Percentiles rank a stretch among this genome's conserved stretches.
Evolutionary conservation across 2,329 filamentous ascomycete species (phyloP).

Genomic region (Alternaria triticimaculans): DNA sequence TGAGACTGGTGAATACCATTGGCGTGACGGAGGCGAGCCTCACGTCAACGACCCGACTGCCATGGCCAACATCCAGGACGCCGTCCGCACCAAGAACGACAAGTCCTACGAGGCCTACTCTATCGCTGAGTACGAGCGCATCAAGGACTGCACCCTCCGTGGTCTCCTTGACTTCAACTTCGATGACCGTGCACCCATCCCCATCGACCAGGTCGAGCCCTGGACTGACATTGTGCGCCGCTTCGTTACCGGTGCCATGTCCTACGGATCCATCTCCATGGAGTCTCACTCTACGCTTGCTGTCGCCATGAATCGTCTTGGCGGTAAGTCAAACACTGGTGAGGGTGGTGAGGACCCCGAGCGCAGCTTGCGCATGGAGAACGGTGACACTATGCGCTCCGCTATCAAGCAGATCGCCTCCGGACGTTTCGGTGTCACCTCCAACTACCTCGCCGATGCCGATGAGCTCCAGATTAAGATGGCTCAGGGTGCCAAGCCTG

Average conservation of each 20-base stretch:
- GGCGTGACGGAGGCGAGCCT: slow-evolving; percentile 93
- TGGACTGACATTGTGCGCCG: slow-evolving; percentile 98
- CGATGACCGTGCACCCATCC: slow-evolving; percentile 81
- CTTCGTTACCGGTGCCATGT: slow-evolving; percentile 98
- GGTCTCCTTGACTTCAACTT: slow-evolving; percentile 97
- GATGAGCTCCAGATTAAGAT: slow-evolving; percentile 99
- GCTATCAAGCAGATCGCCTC: slow-evolving; percentile 98
- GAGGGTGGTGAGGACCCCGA: slow-evolving; percentile 97
- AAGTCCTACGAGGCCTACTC: slow-evolving; percentile 99
- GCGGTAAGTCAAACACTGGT: slow-evolving; percentile 96
- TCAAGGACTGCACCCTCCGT: slow-evolving; percentile 94
- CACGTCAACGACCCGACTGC: slow-evolving; percentile 94
- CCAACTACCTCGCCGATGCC: slow-evolving; percentile 90
- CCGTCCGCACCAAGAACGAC: slow-evolving; percentile 95
- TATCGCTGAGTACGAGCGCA: slow-evolving; percentile 89
- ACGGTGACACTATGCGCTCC: slow-evolving; percentile 95
- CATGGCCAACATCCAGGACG: slow-evolving; percentile 97
- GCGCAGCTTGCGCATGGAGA: slow-evolving; percentile 83
- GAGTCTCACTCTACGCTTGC: slow-evolving; percentile 96
- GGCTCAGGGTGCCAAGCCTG: slow-evolving; percentile 97
- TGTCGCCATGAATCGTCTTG: slow-evolving; percentile 94
- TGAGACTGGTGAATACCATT: slow-evolving; percentile 97
- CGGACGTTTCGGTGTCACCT: slow-evolving; percentile 94
- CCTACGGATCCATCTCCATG: slow-evolving; percentile 98
- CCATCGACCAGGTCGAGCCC: slow-evolving; percentile 95